Conservation (phyloP, 2,329 filamentous ascomycete species). For the Aspergillus costaricaensis region DNA sequence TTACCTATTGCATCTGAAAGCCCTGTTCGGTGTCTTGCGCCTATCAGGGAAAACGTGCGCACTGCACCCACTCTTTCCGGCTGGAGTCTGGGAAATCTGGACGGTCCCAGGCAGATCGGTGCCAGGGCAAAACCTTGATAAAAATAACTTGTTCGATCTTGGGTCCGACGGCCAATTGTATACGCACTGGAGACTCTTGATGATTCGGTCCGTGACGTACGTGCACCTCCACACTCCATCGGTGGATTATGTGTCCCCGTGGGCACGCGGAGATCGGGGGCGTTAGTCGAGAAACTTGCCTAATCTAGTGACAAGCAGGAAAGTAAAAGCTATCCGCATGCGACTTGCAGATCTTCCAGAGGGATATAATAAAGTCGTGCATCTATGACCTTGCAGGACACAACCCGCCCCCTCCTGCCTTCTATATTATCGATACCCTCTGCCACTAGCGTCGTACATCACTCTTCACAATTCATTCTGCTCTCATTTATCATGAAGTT, state of each 20-base stretch:
- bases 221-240: not conserved
- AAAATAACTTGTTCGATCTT: not conserved
- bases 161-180: not conserved
- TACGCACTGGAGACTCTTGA: too few species aligned
- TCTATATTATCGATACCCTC: not conserved
- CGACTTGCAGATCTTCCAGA: not conserved
- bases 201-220: not conserved
- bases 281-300: not conserved
- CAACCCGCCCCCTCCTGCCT: not conserved
- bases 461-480: not conserved
- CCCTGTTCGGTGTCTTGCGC: too few species aligned
- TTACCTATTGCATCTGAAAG: too few species aligned
- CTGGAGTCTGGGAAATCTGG: not conserved
- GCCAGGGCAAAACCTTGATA: not conserved
- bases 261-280: not conserved
- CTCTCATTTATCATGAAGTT: constrained; percentile 35
- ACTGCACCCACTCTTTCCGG: not conserved
- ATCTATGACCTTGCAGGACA: not conserved
- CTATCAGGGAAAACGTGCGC: not conserved
- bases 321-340: not conserved
- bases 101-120: not conserved
- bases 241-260: not conserved
- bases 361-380: not conserved
- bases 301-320: not conserved
- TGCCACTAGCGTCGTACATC: not conserved